Evolutionary conservation across 164 flowering plant genomes (phyloP), one percentile per base, ranked within the genome.

Genomic region (Echeveria elegans): DNA sequence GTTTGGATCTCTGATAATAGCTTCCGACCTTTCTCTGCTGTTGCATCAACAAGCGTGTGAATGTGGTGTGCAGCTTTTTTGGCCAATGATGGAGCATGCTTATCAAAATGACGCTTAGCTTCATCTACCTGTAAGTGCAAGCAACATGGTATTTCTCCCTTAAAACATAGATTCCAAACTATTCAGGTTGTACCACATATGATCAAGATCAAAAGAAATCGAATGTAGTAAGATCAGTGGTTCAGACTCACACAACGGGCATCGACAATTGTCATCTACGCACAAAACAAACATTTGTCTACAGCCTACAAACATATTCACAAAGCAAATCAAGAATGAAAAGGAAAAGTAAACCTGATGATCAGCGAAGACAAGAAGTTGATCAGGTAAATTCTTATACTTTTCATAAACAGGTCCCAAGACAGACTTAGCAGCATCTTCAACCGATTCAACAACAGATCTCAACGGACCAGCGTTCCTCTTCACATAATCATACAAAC

Each of bases 61-160:
- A 82, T 66, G 31, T 68, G 61, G 71, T 36, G 24, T 0, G 66
- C 80, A 24, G 77, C 72, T 34, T 75, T 65, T 73, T 84, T 87
- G 6, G 82, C 90, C 34, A 72, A 21, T 1, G 83, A 71, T 0
- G 96, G 90, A 53, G 88, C 84, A 53, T 70, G 75, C 68, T 77
- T 43, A 36, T 81, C 82, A 66, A 86, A 77, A 65, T 79, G 72
- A 34, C 56, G 40, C 8, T 73, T 24, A 5, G 67, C 82, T 68
- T 76, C 82, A 72, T 83, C 96, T 2, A 85, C 82, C 91, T 86
- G 80, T 10, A 14, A 14, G 5, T 86, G 80, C n/a, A 14, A 14
- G 5, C 6, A 63, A 32, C 9, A 31, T 1, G 4, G 23, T 6
- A 7, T 9, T 11, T 63, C 26, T 32, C 65, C n/a, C n/a, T n/a